These are phyloP conservation scores for Apophysomyces trapeziformis DNA, from an alignment of 371 early-diverging fungal genomes.

Conservation along the genomic window DNA sequence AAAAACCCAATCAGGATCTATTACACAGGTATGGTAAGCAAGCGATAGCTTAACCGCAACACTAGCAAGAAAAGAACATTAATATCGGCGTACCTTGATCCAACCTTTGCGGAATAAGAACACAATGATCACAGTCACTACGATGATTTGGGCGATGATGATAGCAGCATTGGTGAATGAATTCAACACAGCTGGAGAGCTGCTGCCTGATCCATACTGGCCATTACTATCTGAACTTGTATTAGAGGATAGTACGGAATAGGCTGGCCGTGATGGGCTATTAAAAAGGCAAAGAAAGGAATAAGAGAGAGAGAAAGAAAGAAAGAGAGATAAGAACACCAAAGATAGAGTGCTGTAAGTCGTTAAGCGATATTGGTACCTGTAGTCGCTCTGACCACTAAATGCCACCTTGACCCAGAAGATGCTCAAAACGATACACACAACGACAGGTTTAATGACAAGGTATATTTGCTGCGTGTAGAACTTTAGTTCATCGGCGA, in stretches of 20 bases:
- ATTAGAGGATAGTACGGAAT: constrained; percentile 30
- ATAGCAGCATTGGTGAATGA: constrained; percentile 70
- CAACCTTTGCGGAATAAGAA: constrained; percentile 75
- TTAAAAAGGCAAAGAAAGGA: background rate
- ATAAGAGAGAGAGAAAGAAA: background rate
- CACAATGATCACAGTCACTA: constrained; percentile 78
- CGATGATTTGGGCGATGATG: constrained; percentile 80
- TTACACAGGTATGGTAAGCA: background rate
- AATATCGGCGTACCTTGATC: constrained; percentile 60
- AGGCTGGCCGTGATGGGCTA: constrained; percentile 57
- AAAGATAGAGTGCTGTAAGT: background rate
- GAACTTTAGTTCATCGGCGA: constrained; percentile 68
- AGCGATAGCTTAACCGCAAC: background rate
- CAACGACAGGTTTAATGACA: constrained; percentile 80
- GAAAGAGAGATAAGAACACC: background rate
- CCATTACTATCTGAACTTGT: background rate
- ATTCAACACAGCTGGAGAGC: constrained; percentile 26
- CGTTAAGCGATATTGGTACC: constrained; percentile 29
- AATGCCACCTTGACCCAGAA: constrained; percentile 84
- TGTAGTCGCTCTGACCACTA: constrained; percentile 59
- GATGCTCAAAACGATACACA: constrained; percentile 77
- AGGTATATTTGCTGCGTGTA: constrained; percentile 82
- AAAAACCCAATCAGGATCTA: constrained; percentile 77
- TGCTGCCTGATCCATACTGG: background rate
- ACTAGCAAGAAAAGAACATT: background rate